Percentiles rank a stretch among this genome's conserved stretches.
phyloP scores from a whole-genome alignment of 192 early-diverging fungal genomes.

The Coemansia javaensis region DNA sequence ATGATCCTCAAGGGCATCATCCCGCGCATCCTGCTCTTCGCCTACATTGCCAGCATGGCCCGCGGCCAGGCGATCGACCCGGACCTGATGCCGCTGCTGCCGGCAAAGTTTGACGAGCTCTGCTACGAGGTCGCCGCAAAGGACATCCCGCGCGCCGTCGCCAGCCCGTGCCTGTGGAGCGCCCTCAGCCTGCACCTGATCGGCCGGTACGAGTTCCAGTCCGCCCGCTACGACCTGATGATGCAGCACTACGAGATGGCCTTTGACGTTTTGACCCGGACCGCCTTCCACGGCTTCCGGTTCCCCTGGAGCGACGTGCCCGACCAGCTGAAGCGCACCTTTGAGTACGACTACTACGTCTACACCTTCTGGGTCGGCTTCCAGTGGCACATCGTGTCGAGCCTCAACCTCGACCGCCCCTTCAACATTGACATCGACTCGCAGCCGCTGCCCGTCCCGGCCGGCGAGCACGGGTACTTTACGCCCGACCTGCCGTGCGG shows the following conservation, averaged over 20 bases:
- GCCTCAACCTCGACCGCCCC: conserved; percentile 45
- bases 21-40: conserved; percentile 37
- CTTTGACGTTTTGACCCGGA: conserved; percentile 29
- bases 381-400: conserved; percentile 46
- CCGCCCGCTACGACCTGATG: conserved; percentile 45
- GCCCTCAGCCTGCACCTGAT: conserved; percentile 39
- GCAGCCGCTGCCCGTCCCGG: conserved; percentile 16
- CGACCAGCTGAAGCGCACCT: conserved; percentile 23
- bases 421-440: conserved; percentile 26
- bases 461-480: conserved; percentile 33
- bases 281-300: conserved; percentile 28
- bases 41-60: conserved; percentile 42
- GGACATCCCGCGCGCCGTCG: conserved; percentile 22
- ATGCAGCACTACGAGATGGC: conserved; percentile 46
- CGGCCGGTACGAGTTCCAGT: conserved; percentile 48
- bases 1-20: conserved; percentile 49
- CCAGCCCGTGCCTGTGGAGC: conserved; percentile 38
- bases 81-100: conserved; percentile 31
- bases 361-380: conserved; percentile 49
- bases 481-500: conserved; percentile 30
- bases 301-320: conserved; percentile 40
- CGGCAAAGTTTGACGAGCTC: conserved; percentile 42
- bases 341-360: conserved; percentile 48
- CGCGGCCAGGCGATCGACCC: conserved; percentile 35
- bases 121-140: conserved; percentile 41